phyloP scores from a whole-genome alignment of 179 eudicot species.

The Carnegiea gigantea region DNA sequence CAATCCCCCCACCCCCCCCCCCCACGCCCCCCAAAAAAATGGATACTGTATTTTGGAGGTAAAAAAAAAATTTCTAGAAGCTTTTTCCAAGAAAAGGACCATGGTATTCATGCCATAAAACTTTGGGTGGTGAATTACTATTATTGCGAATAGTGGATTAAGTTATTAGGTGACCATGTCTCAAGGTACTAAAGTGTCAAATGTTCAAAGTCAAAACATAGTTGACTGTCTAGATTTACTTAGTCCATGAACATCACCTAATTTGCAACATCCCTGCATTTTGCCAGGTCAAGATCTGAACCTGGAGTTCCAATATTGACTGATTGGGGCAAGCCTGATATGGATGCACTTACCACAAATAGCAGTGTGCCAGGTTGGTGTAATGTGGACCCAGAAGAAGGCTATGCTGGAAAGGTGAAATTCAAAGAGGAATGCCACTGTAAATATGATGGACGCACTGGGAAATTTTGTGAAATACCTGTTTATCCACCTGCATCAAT shows the following conservation, averaged over 20 bases:
- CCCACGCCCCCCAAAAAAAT: no score
- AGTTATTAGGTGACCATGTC: no score
- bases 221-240: not conserved
- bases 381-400: constrained; percentile 81
- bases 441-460: constrained; percentile 78
- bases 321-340: constrained; percentile 71
- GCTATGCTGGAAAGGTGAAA: constrained; percentile 51
- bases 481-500: constrained; percentile 70
- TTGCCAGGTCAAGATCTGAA: constrained; percentile 52
- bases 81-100: no score
- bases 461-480: constrained; percentile 67
- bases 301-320: no score
- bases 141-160: no score
- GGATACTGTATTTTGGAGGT: no score
- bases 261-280: constrained; percentile 7
- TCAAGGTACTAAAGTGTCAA: no score
- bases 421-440: constrained; percentile 84
- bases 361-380: constrained; percentile 75
- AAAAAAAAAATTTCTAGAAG: no score
- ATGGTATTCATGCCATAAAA: no score
- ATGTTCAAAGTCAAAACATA: no score
- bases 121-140: no score
- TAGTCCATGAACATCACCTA: constrained; percentile 5
- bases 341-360: constrained; percentile 65
- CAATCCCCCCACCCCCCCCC: no score